Base-by-base conservation (phyloP, 2,329 filamentous ascomycete species). In the Colletotrichum tabaci region DNA sequence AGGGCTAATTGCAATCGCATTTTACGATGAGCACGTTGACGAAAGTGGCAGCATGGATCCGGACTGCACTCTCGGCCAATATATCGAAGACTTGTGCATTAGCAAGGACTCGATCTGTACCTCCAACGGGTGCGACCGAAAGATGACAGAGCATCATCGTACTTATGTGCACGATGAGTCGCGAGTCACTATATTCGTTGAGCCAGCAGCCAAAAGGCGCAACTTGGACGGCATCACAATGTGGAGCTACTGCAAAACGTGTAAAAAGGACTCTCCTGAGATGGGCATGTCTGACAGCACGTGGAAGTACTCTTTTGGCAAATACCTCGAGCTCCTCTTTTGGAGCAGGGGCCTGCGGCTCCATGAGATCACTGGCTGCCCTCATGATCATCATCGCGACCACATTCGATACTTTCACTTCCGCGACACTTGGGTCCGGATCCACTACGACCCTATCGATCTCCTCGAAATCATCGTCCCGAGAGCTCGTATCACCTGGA, bases 261-360 rank as follows among this genome's bases (percentile, higher is more conserved):
- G 97, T 81, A 92, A 94, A 63, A 94, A 94, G 75, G 95, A 98
- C 79, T 97, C 96, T 0, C 93, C 94, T 49, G 91, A 95, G 58
- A 93, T 94, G 75, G 91, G 92, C 42, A 98, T 99, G 94, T 98
- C 96, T 0, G 91, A 95, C 67, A 95, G 91, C 77, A 97, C 95
- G 0, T 99, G 95, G 93, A 98, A 97, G 80, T 99, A 99, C 80
- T 99, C 96, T 0, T 97, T 99, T 78, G 96, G 94, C 13, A 99
- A 99, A 81, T 99, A 98, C 77, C 87, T 99, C n/a, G 96, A 99
- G 82, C 86, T 99, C 21, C 95, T 95, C 2, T 98, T 98, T 81
- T 99, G 96, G 95, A 96, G 95, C 78, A 93, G 90, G 52, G 93
- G 94, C 47, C 84, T 98, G 60, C 93, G 91, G 78, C 90, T 92